Base-by-base conservation (phyloP, 306 rosid genomes). In the Glycyrrhiza uralensis region DNA sequence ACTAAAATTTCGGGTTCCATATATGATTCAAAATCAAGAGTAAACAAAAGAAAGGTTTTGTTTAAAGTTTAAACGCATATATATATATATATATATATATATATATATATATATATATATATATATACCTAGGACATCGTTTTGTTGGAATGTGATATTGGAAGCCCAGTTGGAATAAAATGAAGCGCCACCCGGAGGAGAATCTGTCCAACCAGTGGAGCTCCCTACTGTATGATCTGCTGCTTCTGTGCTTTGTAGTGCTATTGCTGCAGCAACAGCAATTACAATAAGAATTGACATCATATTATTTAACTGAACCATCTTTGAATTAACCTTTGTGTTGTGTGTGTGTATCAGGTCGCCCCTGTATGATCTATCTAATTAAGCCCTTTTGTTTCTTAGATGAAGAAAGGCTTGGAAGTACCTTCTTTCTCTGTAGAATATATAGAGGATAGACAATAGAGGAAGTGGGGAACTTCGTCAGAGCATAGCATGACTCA, bases 121-220 rank as follows among this genome's bases (percentile, higher is more conserved):
- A n/a, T n/a, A n/a, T n/a, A n/a, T 1, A 87, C 91, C 80, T 26
- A 87, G 63, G 30, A 33, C 28, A 59, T 87, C 89, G 1, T 46
- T 56, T 12, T 15, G 67, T 0, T 3, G 39, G 70, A 87, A 82
- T 10, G n/a, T 64, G 17, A 54, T 41, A 7, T 1, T 24, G 15
- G 78, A 1, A 3, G 80, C 80, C 91, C 91, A 87, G 6, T 20
- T 3, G 0, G 80, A 68, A 20, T 82, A 87, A 1, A 80, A 78
- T 2, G 74, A 44, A 10, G 84, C 26, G 0, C 35, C 83, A 26
- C 66, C 28, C 0, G 83, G 0, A 14, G 80, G 82, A 46, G 41
- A 4, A 17, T 1, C 52, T 3, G 0, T 39, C 91, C 88, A 87
- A 46, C 80, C 88, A 0, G 49, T 46, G 46, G 5, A 3, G 20